phyloP scores from a whole-genome alignment of 2,329 filamentous ascomycete genomes.

The Huntiella abstrusa region DNA sequence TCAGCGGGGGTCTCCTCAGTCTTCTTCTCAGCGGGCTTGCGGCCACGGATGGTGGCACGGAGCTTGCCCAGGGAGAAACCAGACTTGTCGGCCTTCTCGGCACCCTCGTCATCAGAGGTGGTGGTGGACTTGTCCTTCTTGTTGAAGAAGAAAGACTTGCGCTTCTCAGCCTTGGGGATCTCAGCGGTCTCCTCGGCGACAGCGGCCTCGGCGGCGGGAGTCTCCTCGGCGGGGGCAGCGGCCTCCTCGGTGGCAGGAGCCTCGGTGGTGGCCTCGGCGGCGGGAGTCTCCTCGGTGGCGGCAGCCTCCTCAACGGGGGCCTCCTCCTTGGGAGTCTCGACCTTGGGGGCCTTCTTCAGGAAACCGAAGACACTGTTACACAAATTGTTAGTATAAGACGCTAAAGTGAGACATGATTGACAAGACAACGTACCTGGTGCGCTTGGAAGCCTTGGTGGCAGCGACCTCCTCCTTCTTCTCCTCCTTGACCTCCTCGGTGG shows the following conservation, averaged over 20 bases:
- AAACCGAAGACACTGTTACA: slow-evolving; percentile 31
- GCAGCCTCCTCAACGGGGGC: slow-evolving; percentile 30
- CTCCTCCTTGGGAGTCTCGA: slow-evolving; percentile 27
- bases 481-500: slow-evolving; percentile 21
- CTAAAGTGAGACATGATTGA: slow-evolving; percentile 15
- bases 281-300: slow-evolving; percentile 40
- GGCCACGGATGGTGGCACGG: slow-evolving; percentile 33
- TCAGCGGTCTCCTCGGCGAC: slow-evolving; percentile 38
- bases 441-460: slow-evolving; percentile 25
- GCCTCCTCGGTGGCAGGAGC: slow-evolving; percentile 22
- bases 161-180: slow-evolving; percentile 56
- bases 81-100: slow-evolving; percentile 35
- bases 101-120: slow-evolving; percentile 39
- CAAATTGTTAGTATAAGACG: slow-evolving; percentile 11
- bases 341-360: slow-evolving; percentile 42
- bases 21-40: slow-evolving; percentile 18
- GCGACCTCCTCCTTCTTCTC: slow-evolving; percentile 30
- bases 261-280: slow-evolving; percentile 32
- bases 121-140: slow-evolving; percentile 60
- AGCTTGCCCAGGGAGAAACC: slow-evolving; percentile 37
- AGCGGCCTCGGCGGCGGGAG: slow-evolving; percentile 18
- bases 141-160: slow-evolving; percentile 60
- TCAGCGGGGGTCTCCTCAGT: slow-evolving; percentile 19
- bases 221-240: slow-evolving; percentile 20
- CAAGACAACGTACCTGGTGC: slow-evolving; percentile 22